Base-by-base conservation (phyloP, 1,284 basidiomycete genomes). In the Porodaedalea pini region DNA sequence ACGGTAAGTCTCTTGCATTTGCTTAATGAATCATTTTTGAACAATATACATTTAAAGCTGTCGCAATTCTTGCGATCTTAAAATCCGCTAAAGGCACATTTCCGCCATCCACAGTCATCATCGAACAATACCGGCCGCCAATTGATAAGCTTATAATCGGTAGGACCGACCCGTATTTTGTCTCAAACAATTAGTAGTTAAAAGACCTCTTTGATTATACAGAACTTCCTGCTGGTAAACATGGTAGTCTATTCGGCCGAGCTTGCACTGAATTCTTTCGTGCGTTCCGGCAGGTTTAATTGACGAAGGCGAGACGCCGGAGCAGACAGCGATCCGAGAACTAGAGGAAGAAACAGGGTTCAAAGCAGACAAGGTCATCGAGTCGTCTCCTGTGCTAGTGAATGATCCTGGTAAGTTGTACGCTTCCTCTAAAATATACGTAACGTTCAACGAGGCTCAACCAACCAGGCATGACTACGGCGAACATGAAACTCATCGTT, bases 291-390 rank as follows among this genome's bases (percentile, higher is more conserved):
- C 63, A 85, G 88, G 92, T 34, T 73, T 98, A 23, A 84, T 98
- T 59, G 91, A 95, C 67, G 83, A 86, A 59, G 83, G 82, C 1
- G 88, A 98, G 73, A 83, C 84, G 1, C 78, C 90, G 0, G 88
- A 88, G 70, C 73, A 80, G 56, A 82, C 92, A 0, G 94, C 92
- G 0, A 76, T 93, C 34, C 82, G 94, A 34, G 94, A 98, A 68
- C 78, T 98, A 6, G 78, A 86, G 64, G 94, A 98, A 72, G 94
- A 97, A 72, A 96, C 93, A 0, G 94, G 94, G 1, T 95, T 88
- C 71, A 82, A 77, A 62, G 85, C 79, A n/a, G 74, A 78, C 62
- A 72, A 73, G 37, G 76, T 93, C 34, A 67, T 86, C 27, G 79
- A 90, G 53, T 77, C 84, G 0, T 87, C 89, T 1, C 83, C 88